Conservation (phyloP, 108 stramenopile species). For the Conticribra guillardii region DNA sequence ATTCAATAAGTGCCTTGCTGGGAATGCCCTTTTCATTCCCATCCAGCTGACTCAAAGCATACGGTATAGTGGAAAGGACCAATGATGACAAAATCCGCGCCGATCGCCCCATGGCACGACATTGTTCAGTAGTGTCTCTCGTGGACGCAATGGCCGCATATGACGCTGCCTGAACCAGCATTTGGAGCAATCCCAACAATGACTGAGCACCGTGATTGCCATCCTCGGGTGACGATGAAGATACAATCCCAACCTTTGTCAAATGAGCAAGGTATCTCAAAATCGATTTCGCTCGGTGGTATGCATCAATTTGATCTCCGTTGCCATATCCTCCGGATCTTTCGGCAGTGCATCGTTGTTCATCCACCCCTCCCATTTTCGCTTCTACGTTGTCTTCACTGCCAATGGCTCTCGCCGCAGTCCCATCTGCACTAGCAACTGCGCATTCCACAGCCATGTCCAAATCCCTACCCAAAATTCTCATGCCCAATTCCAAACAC, state of each 20-base stretch:
- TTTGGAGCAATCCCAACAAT: constrained; percentile 45
- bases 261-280: constrained; percentile 77
- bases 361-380: constrained; percentile 12
- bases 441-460: constrained; percentile 53
- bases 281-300: constrained; percentile 59
- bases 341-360: constrained; percentile 31
- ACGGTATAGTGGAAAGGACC: constrained; percentile 73
- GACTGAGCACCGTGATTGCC: constrained; percentile 17
- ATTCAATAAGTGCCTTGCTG: constrained; percentile 13
- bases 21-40: constrained; percentile 36
- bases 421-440: background rate
- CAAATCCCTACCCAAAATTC: constrained; percentile 62
- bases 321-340: constrained; percentile 35
- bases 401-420: background rate
- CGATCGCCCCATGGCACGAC: constrained; percentile 27
- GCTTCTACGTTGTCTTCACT: background rate
- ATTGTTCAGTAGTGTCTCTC: background rate
- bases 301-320: constrained; percentile 48
- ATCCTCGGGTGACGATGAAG: constrained; percentile 18
- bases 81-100: constrained; percentile 50
- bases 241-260: constrained; percentile 60
- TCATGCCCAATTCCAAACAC: constrained; percentile 60
- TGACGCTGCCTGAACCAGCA: constrained; percentile 47
- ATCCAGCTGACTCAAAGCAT: constrained; percentile 35
- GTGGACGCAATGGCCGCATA: constrained; percentile 25